phyloP scores from a whole-genome alignment of 768 basidiomycete genomes.

The Phlebiopsis gigantea region DNA sequence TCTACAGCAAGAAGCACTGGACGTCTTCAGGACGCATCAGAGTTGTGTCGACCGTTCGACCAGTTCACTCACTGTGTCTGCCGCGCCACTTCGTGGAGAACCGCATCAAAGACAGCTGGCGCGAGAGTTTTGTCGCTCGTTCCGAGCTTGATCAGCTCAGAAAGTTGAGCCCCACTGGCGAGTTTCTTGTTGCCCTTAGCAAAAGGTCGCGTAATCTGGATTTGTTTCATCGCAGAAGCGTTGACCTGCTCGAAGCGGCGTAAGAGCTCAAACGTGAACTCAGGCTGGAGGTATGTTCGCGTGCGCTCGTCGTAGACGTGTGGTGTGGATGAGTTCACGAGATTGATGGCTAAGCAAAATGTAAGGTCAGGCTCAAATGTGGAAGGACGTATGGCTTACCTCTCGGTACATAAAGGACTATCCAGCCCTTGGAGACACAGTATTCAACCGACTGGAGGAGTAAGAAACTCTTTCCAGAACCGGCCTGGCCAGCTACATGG shows the following conservation, averaged over 20 bases:
- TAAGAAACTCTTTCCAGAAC: conserved; percentile 78
- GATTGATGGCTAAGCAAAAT: conserved; percentile 36
- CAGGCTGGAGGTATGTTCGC: conserved; percentile 71
- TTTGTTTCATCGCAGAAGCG: conserved; percentile 31
- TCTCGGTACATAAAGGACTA: conserved; percentile 82
- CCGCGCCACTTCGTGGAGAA: conserved; percentile 55
- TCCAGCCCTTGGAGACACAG: conserved; percentile 59
- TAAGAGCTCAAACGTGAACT: conserved; percentile 57
- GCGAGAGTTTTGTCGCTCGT: conserved; percentile 46
- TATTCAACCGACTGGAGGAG: conserved; percentile 75
- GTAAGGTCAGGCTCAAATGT: neutral
- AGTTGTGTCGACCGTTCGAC: neutral
- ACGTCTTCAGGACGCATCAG: conserved; percentile 34
- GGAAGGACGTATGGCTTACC: conserved; percentile 33
- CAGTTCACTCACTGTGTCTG: conserved; percentile 55
- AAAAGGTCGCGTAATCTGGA: conserved; percentile 29
- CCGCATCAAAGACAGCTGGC: conserved; percentile 48
- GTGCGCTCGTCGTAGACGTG: conserved; percentile 74
- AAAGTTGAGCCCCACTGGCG: conserved; percentile 43
- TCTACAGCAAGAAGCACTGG: conserved; percentile 85
- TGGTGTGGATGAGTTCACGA: conserved; percentile 71
- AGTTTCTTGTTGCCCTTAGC: conserved; percentile 34
- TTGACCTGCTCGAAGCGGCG: conserved; percentile 62
- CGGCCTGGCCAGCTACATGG: conserved; percentile 58
- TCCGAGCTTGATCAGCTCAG: conserved; percentile 54